Base-by-base conservation (phyloP, 208 protist genomes). In the Trypanosoma congolense region DNA sequence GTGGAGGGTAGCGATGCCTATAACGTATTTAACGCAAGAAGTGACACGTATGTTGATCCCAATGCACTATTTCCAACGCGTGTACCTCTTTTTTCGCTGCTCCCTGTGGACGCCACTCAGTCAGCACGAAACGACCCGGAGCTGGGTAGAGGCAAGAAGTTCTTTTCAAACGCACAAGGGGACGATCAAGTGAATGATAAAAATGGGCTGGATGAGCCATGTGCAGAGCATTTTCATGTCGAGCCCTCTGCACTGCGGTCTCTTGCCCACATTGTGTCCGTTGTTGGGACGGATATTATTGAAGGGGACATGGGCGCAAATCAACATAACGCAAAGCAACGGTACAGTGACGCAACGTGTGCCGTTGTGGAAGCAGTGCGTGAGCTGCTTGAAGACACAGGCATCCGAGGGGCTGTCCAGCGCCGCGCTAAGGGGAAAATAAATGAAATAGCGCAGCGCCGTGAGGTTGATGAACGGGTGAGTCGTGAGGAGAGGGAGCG, bases 341-440 rank as follows among this genome's bases (percentile, higher is more conserved):
- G 67, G 8, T 93, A 83, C 50, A 28, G 58, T 9, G 72, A 83
- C 29, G 46, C 78, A 14, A 77, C 75, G 21, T 10, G 36, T 22
- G 59, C 61, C 0, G 86, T 90, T 14, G 28, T 67, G 3, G 72
- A 82, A 10, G 78, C 86, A 2, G 55, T 89, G 22, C 43, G 50
- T 41, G 86, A 93, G 52, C 72, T 93, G 24, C 56, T 93, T 24
- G 42, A 64, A 2, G 86, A 93, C 30, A 61, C 66, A 31, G 45
- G 65, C 2, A 80, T 93, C 33, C 69, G 74, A 9, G 66, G 73
- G 1, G 79, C 86, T 1, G 65, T 93, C 22, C 53, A 76, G 53
- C 81, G 82, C n/a, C 78, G 86, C 9, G 74, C 82, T 3, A 56
- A 54, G 18, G 73, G 73, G 22, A 83, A 81, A 56, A 56, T 83